Evolutionary conservation across 805 yeast species (phyloP), one percentile per base, ranked within the genome.

Genomic region (Komagataella pseudopastoris): DNA sequence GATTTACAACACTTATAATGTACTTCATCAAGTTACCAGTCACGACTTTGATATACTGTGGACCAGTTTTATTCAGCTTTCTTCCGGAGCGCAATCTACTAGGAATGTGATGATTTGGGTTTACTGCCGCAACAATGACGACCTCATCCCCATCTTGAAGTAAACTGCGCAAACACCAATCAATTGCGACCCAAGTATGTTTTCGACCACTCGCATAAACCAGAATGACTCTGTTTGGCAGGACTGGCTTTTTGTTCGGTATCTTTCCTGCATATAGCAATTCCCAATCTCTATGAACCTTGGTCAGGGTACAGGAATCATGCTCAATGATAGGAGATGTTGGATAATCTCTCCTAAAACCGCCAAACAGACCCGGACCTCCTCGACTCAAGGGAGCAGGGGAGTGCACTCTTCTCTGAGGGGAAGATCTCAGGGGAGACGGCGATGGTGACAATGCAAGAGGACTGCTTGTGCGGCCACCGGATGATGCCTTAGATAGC

Each of bases 181-280:
- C 95, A 23, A 86, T 63, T 1, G 88, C 81, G 8, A 84, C 88
- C 95, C 95, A 86, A 0, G 93, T 83, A 66, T 85, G 91, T 51
- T 69, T 72, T 53, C 91, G 68, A 2, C 88, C 95, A 56, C 81
- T 72, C 30, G 86, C 69, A 60, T 84, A 84, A 24, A 83, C 80
- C 61, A 85, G 60, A 4, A 85, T 69, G 1, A 75, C 74, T 58
- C 89, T 69, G 44, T 70, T 68, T 0, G 80, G 80, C 47, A 79
- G 62, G 0, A 73, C 70, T 0, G 78, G 75, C 14, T 56, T 56
- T 20, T 57, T 55, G 17, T 63, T 60, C 39, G 60, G 56, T 24
- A 73, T 44, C 47, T 69, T 63, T 2, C 69, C 68, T 14, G 66
- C 57, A 53, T 77, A 78, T 50, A 79, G 61, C 24, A 63, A 63